Evolutionary conservation across 495 filamentous ascomycete genomes (phyloP).

Genomic region (Viridothelium virens): DNA sequence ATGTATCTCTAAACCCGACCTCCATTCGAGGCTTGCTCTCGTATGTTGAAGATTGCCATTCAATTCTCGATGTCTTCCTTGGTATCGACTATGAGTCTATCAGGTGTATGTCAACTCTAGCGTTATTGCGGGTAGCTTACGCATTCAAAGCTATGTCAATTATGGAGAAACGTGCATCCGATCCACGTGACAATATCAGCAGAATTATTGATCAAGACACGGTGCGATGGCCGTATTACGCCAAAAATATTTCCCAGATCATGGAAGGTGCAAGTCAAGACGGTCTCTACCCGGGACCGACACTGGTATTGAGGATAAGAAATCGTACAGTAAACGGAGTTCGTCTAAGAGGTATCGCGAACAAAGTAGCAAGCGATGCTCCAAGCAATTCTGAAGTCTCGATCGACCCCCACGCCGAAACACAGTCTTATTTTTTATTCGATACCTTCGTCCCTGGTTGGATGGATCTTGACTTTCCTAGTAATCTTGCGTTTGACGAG

Average conservation of each 20-base stretch:
- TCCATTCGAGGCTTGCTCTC: not conserved
- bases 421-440: not conserved
- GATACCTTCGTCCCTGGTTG: not conserved
- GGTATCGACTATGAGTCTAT: not conserved
- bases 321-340: not conserved
- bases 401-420: not conserved
- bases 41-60: not conserved
- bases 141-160: not conserved
- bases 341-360: not conserved
- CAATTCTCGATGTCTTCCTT: not conserved
- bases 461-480: not conserved
- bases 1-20: not conserved
- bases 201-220: not conserved
- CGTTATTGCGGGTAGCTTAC: not conserved
- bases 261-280: not conserved
- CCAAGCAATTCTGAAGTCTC: not conserved
- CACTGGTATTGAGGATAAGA: not conserved
- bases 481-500: not conserved
- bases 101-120: not conserved
- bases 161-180: not conserved
- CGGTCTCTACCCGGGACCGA: not conserved
- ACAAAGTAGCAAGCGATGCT: not conserved
- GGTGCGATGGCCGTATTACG: not conserved
- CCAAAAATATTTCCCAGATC: not conserved
- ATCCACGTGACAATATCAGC: conserved; percentile 1